Conservation (phyloP, 2,329 filamentous ascomycete genomes). For the Aspergillus pseudoglaucus region DNA sequence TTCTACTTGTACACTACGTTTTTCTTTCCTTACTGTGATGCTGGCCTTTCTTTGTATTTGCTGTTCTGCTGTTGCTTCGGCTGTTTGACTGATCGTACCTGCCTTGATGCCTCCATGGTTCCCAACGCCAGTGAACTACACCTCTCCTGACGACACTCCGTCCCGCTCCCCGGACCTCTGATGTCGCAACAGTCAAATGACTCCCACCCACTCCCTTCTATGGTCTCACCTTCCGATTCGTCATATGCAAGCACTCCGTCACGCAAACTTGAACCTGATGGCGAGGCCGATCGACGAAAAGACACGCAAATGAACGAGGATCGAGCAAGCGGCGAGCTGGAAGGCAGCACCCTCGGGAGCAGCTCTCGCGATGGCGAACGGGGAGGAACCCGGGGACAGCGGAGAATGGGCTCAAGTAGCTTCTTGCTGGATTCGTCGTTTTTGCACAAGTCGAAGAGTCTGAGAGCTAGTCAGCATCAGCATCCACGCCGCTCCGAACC, state of each 20-base stretch:
- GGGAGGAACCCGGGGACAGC: conserved; percentile 16
- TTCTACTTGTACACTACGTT: not conserved
- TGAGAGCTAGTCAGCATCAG: conserved; percentile 17
- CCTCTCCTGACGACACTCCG: conserved; percentile 15
- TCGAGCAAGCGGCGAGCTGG: conserved; percentile 26
- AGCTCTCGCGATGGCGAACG: conserved; percentile 30
- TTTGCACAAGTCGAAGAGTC: conserved; percentile 21
- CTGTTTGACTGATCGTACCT: not conserved
- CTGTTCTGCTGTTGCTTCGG: not conserved
- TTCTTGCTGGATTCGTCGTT: conserved; percentile 42
- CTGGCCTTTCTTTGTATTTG: not conserved
- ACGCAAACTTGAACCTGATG: conserved; percentile 10
- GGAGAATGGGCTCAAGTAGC: conserved; percentile 31
- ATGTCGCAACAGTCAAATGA: conserved; percentile 18
- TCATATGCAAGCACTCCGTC: not conserved
- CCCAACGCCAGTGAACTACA: conserved; percentile 9
- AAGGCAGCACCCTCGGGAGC: conserved; percentile 31
- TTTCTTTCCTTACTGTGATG: not conserved
- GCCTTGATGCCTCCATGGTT: conserved; percentile 15
- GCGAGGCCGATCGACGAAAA: conserved; percentile 11
- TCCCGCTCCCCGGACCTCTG: conserved; percentile 9
- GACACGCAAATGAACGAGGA: conserved; percentile 21
- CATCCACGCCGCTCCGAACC: conserved; percentile 18
- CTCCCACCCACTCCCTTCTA: conserved; percentile 9
- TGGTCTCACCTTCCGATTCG: conserved; percentile 4